Conservation (phyloP, 768 basidiomycete species). For the Leccinum ochraceum region DNA sequence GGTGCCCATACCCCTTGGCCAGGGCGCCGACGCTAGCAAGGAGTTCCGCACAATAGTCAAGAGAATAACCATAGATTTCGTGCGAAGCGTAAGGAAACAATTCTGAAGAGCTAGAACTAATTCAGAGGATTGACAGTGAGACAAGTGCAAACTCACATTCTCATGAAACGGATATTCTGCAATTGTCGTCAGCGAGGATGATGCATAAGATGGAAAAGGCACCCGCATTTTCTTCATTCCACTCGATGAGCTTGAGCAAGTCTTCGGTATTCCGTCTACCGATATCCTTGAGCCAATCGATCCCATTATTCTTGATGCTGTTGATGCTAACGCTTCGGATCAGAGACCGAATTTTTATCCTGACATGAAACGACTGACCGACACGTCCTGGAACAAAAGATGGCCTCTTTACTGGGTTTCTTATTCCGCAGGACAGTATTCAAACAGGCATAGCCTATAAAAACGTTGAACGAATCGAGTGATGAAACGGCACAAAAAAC, state of each 20-base stretch:
- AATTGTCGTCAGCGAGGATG: background rate
- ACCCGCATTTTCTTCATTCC: slow-evolving; percentile 84
- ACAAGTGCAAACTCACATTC: slow-evolving; percentile 41
- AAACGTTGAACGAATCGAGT: background rate
- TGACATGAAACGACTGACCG: slow-evolving; percentile 37
- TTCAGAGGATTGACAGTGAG: background rate
- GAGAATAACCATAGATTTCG: slow-evolving; percentile 72
- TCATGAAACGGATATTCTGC: slow-evolving; percentile 80
- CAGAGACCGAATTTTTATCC: background rate
- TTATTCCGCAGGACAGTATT: slow-evolving; percentile 78
- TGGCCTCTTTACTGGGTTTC: slow-evolving; percentile 60
- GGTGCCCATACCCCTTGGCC: slow-evolving; percentile 69
- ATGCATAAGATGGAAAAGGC: background rate
- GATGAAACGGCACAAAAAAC: background rate
- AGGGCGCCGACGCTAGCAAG: slow-evolving; percentile 61
- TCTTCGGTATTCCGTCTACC: slow-evolving; percentile 77
- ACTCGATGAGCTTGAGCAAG: slow-evolving; percentile 72
- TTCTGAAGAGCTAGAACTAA: slow-evolving; percentile 61
- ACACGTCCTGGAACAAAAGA: slow-evolving; percentile 79
- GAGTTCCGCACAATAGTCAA: slow-evolving; percentile 66
- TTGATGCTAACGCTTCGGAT: slow-evolving; percentile 51
- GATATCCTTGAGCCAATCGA: slow-evolving; percentile 80
- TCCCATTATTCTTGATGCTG: slow-evolving; percentile 76
- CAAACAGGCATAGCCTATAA: slow-evolving; percentile 73
- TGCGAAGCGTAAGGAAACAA: slow-evolving; percentile 95